Base-by-base conservation (phyloP, 768 basidiomycete genomes). In the Russula earlei region DNA sequence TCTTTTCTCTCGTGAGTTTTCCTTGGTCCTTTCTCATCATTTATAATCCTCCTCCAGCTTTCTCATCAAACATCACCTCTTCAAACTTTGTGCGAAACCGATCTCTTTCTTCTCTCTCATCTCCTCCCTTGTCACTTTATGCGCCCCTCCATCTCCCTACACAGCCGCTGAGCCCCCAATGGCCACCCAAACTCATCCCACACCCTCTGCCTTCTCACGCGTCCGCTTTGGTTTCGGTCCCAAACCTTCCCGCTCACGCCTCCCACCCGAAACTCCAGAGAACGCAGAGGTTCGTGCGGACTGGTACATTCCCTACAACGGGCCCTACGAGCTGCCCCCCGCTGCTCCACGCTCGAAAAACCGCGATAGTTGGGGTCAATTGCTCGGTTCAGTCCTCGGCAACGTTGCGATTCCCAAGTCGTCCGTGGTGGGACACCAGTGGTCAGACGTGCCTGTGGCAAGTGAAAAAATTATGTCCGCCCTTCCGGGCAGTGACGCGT, bases 261-360 rank as follows among this genome's bases (percentile, higher is more conserved):
- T 47, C 51, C 65, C 64, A 57, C 43, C 62, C 37, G 64, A 43
- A 63, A 61, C 44, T 52, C 64, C 49, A 37, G 41, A 52, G 22
- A 62, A 63, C 55, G 62, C 60, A 41, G 54, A 54, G 7, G n/a
- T n/a, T n/a, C 70, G 75, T 22, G 77, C 77, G 19, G 77, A 81
- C 54, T 81, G 80, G 77, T 82, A 82, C 67, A 79, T 79, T 46
- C 81, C 82, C 0, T 83, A 84, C 72, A 80, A 78, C 59, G 81
- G 81, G 0, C 81, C 83, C 1, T 77, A 78, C 68, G 82, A 84
- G 60, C 64, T 61, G 14, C 47, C 42, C 38, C 42, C 53, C 42
- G 14, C 41, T 5, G 20, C n/a, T 10, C 47, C 45, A 19, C 56
- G 34, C 40, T 25, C 41, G 17, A 42, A 58, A 12, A 70, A 70